Evolutionary conservation across 805 yeast species (phyloP).

Genomic region (Metschnikowia kofuensis): DNA sequence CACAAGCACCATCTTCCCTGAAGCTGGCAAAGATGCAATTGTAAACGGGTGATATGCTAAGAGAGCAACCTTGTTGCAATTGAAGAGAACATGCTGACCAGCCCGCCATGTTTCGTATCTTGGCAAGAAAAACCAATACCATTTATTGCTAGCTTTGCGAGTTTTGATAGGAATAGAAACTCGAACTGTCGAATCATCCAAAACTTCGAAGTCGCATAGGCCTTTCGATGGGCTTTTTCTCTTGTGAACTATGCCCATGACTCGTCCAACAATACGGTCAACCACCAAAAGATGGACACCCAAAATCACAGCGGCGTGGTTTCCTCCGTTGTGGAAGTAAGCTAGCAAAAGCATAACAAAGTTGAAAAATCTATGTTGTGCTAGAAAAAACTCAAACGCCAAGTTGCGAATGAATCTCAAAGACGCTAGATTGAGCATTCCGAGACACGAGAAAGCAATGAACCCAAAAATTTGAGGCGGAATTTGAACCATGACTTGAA

Average conservation of each 20-base stretch:
- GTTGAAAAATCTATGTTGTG: conserved; percentile 41
- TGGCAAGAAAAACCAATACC: conserved; percentile 33
- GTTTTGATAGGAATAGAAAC: conserved; percentile 36
- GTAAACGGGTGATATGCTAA: conserved; percentile 50
- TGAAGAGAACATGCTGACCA: conserved; percentile 46
- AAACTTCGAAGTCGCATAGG: conserved; percentile 32
- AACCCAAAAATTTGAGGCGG: conserved; percentile 53
- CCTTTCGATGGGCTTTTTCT: conserved; percentile 38
- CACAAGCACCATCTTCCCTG: conserved; percentile 39
- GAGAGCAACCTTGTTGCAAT: conserved; percentile 34
- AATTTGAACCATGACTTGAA: conserved; percentile 38
- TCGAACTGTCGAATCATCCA: conserved; percentile 41
- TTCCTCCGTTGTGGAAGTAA: conserved; percentile 39
- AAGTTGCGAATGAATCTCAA: conserved; percentile 32
- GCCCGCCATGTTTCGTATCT: conserved; percentile 44
- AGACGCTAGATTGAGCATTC: conserved; percentile 35
- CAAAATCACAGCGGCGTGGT: conserved; percentile 33
- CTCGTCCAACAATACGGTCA: conserved; percentile 35
- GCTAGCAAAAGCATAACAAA: conserved; percentile 42
- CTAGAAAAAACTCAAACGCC: conserved; percentile 43
- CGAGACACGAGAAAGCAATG: conserved; percentile 40
- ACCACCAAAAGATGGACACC: conserved; percentile 43
- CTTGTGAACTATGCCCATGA: conserved; percentile 31
- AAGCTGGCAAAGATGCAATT: conserved; percentile 36
- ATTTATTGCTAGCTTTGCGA: conserved; percentile 16